Base-by-base conservation (phyloP, 139 green algal species). In the Chlamydomonas incerta region DNA sequence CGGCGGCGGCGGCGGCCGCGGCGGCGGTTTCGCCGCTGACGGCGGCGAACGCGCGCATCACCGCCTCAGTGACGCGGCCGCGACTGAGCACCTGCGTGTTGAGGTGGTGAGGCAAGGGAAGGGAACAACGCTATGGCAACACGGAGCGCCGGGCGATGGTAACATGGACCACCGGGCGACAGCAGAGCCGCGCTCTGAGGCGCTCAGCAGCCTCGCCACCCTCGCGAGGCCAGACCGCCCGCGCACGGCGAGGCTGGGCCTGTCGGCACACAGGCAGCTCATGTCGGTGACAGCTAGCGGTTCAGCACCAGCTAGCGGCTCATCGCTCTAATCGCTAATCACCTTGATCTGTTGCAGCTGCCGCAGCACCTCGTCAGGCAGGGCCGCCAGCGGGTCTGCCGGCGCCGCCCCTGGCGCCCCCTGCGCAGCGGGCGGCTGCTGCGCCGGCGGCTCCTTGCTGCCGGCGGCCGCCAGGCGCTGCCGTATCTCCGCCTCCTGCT, bases 281-380 rank as follows among this genome's bases (percentile, higher is more conserved):
- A 57, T 57, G 50, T 20, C 14, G 50, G 10, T 14, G 50, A 14
- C 50, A 20, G 50, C 11, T 57, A 57, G 50, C 50, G 50, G 50
- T 57, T 14, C 50, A 10, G 50, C 14, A 14, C 50, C 11, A 57
- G 14, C 10, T 57, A 57, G 10, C 10, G 50, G 50, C 11, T 57
- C 11, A 57, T 14, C 50, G 14, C 11, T 57, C 50, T 57, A 57
- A 10, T 20, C 11, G 50, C 10, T 20, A 24, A 6, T 60, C 60
- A 66, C 80, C 80, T 80, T 79, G 35, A 86, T 72, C 34, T 86
- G 80, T 0, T n/a, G 31, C 34, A 86, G 67, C 68, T 79, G 68
- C 8, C 66, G n/a, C 15, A 35, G 29, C 5, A 72, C 18, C 80
- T 86, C 80, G 9, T 72, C 67, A 6, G 80, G 50, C 52, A 86